Conservation (phyloP, 2,329 filamentous ascomycete genomes). For the Neurospora sp. region DNA sequence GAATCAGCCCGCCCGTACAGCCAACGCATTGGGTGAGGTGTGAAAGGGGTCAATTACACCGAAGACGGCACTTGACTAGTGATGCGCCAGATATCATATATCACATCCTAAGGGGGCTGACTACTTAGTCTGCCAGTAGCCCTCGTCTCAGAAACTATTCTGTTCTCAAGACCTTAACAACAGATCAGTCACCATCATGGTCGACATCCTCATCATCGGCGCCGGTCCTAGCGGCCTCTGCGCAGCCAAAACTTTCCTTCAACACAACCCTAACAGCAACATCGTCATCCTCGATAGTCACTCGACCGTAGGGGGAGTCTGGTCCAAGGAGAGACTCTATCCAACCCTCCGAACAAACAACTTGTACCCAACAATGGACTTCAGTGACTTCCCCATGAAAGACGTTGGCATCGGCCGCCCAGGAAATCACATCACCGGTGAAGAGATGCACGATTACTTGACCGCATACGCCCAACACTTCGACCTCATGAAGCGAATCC, state of each 20-base stretch:
- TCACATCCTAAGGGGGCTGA: background rate
- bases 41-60: background rate
- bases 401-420: conserved; percentile 28
- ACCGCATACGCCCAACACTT: conserved; percentile 43
- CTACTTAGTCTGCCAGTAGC: background rate
- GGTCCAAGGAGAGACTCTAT: conserved; percentile 31
- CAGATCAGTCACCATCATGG: conserved; percentile 10
- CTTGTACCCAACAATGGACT: conserved; percentile 28
- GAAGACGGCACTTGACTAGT: background rate
- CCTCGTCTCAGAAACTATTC: background rate
- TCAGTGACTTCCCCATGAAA: conserved; percentile 25
- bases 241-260: conserved; percentile 36
- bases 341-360: conserved; percentile 34
- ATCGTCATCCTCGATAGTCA: conserved; percentile 33
- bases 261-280: conserved; percentile 29
- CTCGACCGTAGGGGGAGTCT: conserved; percentile 30
- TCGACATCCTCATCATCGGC: conserved; percentile 20
- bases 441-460: conserved; percentile 46
- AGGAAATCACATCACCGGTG: conserved; percentile 49
- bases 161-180: background rate
- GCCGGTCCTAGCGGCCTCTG: conserved; percentile 29
- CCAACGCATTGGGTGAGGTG: background rate
- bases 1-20: background rate
- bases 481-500: conserved; percentile 36
- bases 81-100: background rate